Evolutionary conservation across 2,329 filamentous ascomycete species (phyloP).

Genomic region (Microthyrium microscopicum): DNA sequence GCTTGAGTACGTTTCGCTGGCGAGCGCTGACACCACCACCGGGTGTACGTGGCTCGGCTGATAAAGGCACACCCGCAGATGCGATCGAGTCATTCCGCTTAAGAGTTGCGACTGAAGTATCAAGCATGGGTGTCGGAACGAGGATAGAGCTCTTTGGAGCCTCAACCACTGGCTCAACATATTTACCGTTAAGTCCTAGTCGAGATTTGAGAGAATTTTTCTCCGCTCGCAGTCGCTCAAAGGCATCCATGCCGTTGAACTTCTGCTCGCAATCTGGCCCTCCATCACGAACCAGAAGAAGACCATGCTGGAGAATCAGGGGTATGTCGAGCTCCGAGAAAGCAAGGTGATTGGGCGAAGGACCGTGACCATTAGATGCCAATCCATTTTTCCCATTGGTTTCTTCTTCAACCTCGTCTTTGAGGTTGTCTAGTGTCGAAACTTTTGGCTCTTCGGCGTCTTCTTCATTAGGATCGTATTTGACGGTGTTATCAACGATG

Average conservation of each 20-base stretch:
- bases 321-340: constrained; percentile 47
- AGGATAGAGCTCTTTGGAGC: constrained; percentile 11
- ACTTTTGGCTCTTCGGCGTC: no score
- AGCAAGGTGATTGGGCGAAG: neutral
- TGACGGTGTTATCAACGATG: constrained; percentile 75
- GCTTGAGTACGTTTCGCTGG: constrained; percentile 85
- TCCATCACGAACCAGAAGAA: constrained; percentile 65
- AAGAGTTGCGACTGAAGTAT: constrained; percentile 35
- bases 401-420: no score
- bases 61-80: constrained; percentile 14
- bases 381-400: no score
- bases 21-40: constrained; percentile 67
- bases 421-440: constrained; percentile 26
- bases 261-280: constrained; percentile 73
- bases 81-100: constrained; percentile 28
- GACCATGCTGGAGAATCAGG: constrained; percentile 66
- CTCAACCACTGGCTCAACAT: constrained; percentile 18
- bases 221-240: constrained; percentile 65
- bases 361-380: neutral
- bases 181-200: constrained; percentile 70
- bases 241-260: constrained; percentile 64
- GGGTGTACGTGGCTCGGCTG: constrained; percentile 23
- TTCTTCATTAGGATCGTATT: constrained; percentile 73
- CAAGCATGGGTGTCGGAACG: constrained; percentile 30
- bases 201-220: constrained; percentile 75